Conservation (phyloP, 2,329 filamentous ascomycete genomes). For the Curvularia sp. region DNA sequence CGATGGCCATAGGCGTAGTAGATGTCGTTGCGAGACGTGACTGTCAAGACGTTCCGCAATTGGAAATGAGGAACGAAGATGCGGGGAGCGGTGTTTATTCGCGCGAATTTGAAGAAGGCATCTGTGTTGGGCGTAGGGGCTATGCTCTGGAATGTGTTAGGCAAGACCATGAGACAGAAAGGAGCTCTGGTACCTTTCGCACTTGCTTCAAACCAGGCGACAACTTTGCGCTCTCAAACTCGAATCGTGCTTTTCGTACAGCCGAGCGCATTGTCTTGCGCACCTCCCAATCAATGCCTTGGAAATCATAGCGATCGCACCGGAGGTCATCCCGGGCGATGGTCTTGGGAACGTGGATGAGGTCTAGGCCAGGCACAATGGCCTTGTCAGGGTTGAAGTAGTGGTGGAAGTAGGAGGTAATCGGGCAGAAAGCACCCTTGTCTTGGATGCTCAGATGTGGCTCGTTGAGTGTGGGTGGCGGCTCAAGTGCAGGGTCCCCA, state of each 20-base stretch:
- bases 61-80: slow-evolving; percentile 65
- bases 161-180: background rate
- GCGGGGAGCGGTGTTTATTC: slow-evolving; percentile 58
- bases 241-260: slow-evolving; percentile 35
- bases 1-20: slow-evolving; percentile 60
- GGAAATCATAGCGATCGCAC: slow-evolving; percentile 47
- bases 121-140: slow-evolving; percentile 50
- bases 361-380: slow-evolving; percentile 31
- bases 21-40: slow-evolving; percentile 61
- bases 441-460: slow-evolving; percentile 40
- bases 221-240: slow-evolving; percentile 33
- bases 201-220: slow-evolving; percentile 23
- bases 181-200: slow-evolving; percentile 27
- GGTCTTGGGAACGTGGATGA: slow-evolving; percentile 32
- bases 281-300: slow-evolving; percentile 49
- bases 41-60: slow-evolving; percentile 64
- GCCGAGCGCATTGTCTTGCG: slow-evolving; percentile 38
- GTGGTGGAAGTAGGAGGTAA: slow-evolving; percentile 40
- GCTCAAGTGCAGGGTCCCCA: slow-evolving; percentile 31
- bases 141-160: slow-evolving; percentile 25
- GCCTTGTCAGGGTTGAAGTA: slow-evolving; percentile 23
- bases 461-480: slow-evolving; percentile 34
- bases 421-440: slow-evolving; percentile 37
- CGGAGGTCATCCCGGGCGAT: slow-evolving; percentile 43
- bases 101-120: slow-evolving; percentile 57